phyloP scores from a whole-genome alignment of 2,329 filamentous ascomycete genomes.

The Phialophora macrospora region DNA sequence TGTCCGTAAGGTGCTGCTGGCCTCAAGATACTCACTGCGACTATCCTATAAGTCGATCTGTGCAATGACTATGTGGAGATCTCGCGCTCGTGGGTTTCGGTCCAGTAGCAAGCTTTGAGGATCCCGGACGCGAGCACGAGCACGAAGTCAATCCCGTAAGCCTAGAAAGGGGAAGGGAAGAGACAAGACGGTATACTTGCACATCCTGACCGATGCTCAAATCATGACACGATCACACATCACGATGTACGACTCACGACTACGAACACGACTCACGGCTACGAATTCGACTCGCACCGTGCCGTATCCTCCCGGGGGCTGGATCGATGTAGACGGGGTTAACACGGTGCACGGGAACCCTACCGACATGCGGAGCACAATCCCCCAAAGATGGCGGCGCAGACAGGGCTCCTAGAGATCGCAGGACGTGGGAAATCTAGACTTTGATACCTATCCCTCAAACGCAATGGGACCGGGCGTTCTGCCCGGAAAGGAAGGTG shows the following conservation, averaged over 20 bases:
- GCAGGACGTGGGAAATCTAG: neutral
- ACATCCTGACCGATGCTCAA: neutral
- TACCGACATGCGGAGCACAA: neutral
- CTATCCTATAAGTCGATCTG: neutral
- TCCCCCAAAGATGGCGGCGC: neutral
- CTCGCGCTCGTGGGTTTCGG: neutral
- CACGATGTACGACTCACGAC: neutral
- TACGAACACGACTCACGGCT: neutral
- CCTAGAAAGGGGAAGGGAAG: neutral
- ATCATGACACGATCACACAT: neutral
- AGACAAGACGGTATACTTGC: too few species aligned
- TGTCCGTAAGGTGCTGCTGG: slow-evolving; percentile 24
- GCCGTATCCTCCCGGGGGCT: neutral
- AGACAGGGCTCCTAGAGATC: neutral
- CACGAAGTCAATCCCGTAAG: neutral
- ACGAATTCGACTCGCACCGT: neutral
- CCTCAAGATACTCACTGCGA: neutral
- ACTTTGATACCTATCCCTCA: neutral
- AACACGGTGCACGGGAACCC: neutral
- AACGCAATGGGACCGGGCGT: neutral
- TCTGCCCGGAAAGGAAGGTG: neutral
- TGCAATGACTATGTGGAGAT: neutral
- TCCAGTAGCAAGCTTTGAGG: neutral
- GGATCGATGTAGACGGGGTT: neutral
- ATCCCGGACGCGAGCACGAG: neutral